Evolutionary conservation across 2,329 filamentous ascomycete genomes (phyloP).

Genomic region (Pseudogymnoascus verrucosus): DNA sequence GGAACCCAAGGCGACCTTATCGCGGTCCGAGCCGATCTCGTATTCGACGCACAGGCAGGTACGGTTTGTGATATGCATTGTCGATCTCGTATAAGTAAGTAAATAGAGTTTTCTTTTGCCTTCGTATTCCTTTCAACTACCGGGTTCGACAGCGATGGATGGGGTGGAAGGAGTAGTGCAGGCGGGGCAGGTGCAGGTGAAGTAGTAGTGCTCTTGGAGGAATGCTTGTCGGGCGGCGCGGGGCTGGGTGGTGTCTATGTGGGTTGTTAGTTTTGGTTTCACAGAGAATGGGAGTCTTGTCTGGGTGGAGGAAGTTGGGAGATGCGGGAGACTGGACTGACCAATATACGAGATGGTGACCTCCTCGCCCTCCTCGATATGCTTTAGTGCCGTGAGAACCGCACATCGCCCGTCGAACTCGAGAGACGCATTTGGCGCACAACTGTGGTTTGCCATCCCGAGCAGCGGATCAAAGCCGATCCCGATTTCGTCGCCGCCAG

Average conservation of each 20-base stretch:
- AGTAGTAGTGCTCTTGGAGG: conserved; percentile 31
- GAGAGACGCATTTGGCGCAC: conserved; percentile 10
- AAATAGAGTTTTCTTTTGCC: neutral
- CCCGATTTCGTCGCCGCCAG: neutral
- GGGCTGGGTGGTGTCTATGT: conserved; percentile 31
- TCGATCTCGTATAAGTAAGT: neutral
- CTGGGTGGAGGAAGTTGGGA: neutral
- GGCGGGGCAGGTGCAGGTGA: conserved; percentile 32
- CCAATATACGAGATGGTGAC: conserved; percentile 9
- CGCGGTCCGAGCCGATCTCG: neutral
- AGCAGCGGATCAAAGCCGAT: conserved; percentile 11
- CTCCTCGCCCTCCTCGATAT: conserved; percentile 5
- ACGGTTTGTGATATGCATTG: neutral
- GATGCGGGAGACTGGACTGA: neutral
- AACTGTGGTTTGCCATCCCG: conserved; percentile 10
- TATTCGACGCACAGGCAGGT: neutral
- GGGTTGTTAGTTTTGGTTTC: neutral
- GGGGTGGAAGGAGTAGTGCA: conserved; percentile 21
- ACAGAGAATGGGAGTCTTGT: too few relatives aligned
- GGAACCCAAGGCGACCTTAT: neutral
- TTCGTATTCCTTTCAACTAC: neutral
- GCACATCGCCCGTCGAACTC: conserved; percentile 1
- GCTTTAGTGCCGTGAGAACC: neutral
- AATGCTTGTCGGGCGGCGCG: conserved; percentile 25
- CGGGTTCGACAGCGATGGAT: neutral